Conservation (phyloP, 2,329 filamentous ascomycete genomes). For the Alternaria rosae region DNA sequence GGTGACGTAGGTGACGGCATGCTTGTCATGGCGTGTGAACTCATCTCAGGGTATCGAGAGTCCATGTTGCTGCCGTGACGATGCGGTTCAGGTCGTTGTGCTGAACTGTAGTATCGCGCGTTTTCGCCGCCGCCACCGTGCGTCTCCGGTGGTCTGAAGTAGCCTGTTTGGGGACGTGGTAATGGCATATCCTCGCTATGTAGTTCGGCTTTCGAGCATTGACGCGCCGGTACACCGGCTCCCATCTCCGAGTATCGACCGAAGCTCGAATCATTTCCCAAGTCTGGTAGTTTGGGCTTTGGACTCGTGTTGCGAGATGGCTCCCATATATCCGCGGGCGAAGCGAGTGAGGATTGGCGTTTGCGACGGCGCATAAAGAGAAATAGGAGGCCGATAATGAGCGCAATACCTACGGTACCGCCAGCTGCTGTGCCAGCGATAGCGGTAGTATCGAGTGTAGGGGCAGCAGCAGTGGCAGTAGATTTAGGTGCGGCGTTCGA, state of each 20-base stretch:
- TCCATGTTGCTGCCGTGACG: background rate
- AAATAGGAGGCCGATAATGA: conserved; percentile 15
- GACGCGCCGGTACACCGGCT: background rate
- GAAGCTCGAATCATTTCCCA: background rate
- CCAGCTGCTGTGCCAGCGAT: conserved; percentile 29
- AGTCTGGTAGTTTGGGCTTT: background rate
- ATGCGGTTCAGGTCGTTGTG: background rate
- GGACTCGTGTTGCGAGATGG: background rate
- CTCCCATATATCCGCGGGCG: background rate
- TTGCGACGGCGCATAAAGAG: conserved; percentile 20
- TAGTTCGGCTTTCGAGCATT: background rate
- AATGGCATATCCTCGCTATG: background rate
- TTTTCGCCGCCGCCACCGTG: background rate
- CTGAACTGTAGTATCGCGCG: background rate
- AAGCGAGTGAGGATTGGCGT: background rate
- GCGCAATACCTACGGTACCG: conserved; percentile 13
- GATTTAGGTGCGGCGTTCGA: background rate
- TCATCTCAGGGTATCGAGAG: background rate
- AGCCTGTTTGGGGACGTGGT: background rate
- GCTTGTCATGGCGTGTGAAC: background rate
- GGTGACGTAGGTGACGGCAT: background rate
- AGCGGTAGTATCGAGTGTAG: conserved; percentile 10
- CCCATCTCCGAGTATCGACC: background rate
- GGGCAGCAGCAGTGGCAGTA: background rate
- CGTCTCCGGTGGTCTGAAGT: background rate